These are phyloP conservation scores for Deinandra increscens DNA, from an alignment of 129 eudicot species.

Conservation along the genomic window DNA sequence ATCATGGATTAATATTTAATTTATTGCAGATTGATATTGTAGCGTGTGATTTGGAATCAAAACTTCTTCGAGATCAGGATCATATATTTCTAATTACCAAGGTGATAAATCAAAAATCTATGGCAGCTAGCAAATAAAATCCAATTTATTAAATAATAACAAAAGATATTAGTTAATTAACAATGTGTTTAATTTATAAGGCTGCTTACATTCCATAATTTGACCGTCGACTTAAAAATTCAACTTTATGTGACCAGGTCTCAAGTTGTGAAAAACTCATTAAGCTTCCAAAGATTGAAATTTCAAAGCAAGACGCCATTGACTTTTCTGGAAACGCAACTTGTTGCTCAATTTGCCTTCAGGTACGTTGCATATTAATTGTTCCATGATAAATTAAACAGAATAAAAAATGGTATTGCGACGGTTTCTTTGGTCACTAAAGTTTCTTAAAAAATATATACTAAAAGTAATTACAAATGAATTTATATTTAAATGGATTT, in stretches of 20 bases:
- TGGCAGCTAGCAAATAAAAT: no score
- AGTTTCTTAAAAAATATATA: background rate
- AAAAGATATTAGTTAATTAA: no score
- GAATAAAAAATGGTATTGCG: background rate
- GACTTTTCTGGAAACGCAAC: constrained; percentile 31
- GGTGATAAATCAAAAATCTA: no score
- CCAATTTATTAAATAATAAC: no score
- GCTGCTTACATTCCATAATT: constrained; percentile 7
- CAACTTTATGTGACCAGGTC: constrained; percentile 21
- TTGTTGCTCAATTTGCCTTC: constrained; percentile 41
- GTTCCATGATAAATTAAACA: no score
- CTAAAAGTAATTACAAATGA: no score
- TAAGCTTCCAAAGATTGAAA: constrained; percentile 34
- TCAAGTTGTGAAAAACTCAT: constrained; percentile 35
- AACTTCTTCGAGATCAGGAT: constrained; percentile 30
- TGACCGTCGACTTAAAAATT: background rate
- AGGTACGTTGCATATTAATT: constrained; percentile 13
- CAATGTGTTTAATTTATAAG: constrained; percentile 1
- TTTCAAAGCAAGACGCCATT: constrained; percentile 19
- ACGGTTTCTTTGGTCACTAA: background rate
- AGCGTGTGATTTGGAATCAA: constrained; percentile 29
- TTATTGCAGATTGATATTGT: constrained; percentile 27
- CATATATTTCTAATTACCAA: constrained; percentile 32
- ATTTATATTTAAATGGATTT: background rate
- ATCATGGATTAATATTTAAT: background rate